These are phyloP conservation scores for Trypanosoma platydactyli DNA, from an alignment of 208 protist species.

Conservation along the genomic window DNA sequence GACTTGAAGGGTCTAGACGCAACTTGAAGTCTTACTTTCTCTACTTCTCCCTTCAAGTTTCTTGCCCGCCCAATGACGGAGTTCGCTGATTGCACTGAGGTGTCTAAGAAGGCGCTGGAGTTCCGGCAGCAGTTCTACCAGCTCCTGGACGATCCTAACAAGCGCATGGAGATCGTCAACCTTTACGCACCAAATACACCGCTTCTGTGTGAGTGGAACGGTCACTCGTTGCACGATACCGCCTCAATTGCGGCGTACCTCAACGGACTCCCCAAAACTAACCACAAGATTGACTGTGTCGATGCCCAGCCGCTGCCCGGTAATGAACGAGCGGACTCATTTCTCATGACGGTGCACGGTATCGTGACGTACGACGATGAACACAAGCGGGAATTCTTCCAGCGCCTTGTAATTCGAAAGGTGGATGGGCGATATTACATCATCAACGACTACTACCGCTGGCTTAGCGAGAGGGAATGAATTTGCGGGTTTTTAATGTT, in stretches of 20 bases:
- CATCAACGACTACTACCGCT: conserved; percentile 91
- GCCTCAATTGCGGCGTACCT: conserved; percentile 69
- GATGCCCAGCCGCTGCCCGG: conserved; percentile 90
- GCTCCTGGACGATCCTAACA: conserved; percentile 64
- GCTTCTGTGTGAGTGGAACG: conserved; percentile 89
- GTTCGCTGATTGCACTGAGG: conserved; percentile 67
- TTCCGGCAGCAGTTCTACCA: conserved; percentile 81
- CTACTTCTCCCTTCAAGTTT: too few species aligned
- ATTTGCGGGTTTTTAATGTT: not conserved
- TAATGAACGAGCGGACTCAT: conserved; percentile 74
- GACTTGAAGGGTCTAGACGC: too few species aligned
- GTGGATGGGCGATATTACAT: conserved; percentile 80
- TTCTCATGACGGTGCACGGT: conserved; percentile 80
- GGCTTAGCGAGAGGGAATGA: conserved; percentile 68
- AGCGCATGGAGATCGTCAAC: conserved; percentile 52
- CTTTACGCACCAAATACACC: conserved; percentile 71
- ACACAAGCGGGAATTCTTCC: conserved; percentile 86
- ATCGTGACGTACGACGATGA: conserved; percentile 86
- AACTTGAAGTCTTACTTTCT: too few species aligned
- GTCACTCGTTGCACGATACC: conserved; percentile 58
- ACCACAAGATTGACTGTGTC: conserved; percentile 76
- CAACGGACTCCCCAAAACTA: conserved; percentile 59
- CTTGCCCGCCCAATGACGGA: conserved; percentile 38
- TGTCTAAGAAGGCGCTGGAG: conserved; percentile 80
- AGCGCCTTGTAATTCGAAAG: conserved; percentile 80